Evolutionary conservation across 2,329 filamentous ascomycete genomes (phyloP).

Genomic region (Tothia fuscella): DNA sequence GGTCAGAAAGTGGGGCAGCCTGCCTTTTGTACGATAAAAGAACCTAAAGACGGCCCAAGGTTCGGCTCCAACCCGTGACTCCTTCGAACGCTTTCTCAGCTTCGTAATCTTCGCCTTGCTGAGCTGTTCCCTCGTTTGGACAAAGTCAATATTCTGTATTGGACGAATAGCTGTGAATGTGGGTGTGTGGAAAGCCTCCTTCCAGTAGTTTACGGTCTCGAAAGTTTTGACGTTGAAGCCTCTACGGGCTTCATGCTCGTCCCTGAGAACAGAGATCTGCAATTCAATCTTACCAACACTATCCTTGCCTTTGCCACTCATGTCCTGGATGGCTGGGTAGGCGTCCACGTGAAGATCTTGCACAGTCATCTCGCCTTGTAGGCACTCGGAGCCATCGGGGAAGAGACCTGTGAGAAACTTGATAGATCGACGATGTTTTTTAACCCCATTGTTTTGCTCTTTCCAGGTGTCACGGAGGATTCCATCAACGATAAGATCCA

Average conservation of each 20-base stretch:
- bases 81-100: conserved; percentile 12
- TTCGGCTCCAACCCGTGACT: conserved; percentile 21
- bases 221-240: conserved; percentile 14
- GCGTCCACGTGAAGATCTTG: conserved; percentile 6
- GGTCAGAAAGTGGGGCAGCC: no score
- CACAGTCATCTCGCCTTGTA: conserved; percentile 5
- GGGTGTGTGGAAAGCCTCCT: background rate
- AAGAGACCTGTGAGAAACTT: conserved; percentile 5
- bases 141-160: conserved; percentile 16
- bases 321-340: conserved; percentile 4
- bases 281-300: conserved; percentile 23
- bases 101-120: conserved; percentile 7
- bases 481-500: conserved; percentile 29
- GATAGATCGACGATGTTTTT: conserved; percentile 12
- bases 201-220: conserved; percentile 9
- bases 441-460: conserved; percentile 1
- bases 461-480: conserved; percentile 18
- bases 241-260: conserved; percentile 14
- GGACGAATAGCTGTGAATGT: conserved; percentile 16
- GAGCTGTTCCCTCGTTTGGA: conserved; percentile 15
- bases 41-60: conserved; percentile 31
- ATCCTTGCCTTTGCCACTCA: conserved; percentile 12
- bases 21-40: conserved; percentile 27
- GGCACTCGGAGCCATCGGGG: conserved; percentile 5
- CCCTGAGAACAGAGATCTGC: conserved; percentile 18